phyloP scores from a whole-genome alignment of 495 filamentous ascomycete genomes.

The Penicillium parvum region DNA sequence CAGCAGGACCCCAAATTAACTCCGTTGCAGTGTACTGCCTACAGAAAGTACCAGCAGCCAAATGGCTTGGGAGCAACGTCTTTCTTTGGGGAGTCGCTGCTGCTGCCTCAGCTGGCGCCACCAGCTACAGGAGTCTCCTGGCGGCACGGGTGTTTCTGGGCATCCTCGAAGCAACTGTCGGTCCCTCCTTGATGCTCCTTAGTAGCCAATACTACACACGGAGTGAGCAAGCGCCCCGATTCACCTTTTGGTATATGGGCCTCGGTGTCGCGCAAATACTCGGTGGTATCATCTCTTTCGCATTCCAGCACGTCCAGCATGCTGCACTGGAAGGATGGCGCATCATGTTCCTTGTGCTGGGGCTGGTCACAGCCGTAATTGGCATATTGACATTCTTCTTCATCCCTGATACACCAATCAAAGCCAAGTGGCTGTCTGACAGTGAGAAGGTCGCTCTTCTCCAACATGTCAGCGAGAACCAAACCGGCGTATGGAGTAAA shows the following conservation, averaged over 20 bases:
- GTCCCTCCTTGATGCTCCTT: conserved; percentile 50
- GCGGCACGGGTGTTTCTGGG: conserved; percentile 55
- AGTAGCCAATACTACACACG: conserved; percentile 56
- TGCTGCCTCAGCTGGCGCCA: conserved; percentile 20
- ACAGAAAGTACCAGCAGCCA: conserved; percentile 47
- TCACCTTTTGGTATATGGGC: conserved; percentile 61
- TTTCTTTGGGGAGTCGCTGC: conserved; percentile 43
- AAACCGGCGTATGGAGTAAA: conserved; percentile 50
- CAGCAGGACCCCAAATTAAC: too few relatives aligned
- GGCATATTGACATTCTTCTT: conserved; percentile 48
- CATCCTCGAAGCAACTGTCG: conserved; percentile 61
- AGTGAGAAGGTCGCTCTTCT: conserved; percentile 46
- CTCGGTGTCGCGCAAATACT: conserved; percentile 59
- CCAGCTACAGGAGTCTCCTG: conserved; percentile 17
- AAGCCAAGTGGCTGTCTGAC: conserved; percentile 53
- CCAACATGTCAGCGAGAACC: conserved; percentile 48
- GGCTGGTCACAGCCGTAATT: conserved; percentile 52
- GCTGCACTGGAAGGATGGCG: conserved; percentile 51
- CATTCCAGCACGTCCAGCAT: conserved; percentile 34
- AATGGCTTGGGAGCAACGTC: conserved; percentile 50
- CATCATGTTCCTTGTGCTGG: conserved; percentile 62
- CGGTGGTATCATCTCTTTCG: conserved; percentile 57
- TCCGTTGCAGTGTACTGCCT: conserved; percentile 24
- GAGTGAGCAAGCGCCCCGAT: conserved; percentile 57
- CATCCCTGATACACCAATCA: conserved; percentile 55